phyloP scores from a whole-genome alignment of 2,329 filamentous ascomycete species.

The Pseudogymnoascus sp. region DNA sequence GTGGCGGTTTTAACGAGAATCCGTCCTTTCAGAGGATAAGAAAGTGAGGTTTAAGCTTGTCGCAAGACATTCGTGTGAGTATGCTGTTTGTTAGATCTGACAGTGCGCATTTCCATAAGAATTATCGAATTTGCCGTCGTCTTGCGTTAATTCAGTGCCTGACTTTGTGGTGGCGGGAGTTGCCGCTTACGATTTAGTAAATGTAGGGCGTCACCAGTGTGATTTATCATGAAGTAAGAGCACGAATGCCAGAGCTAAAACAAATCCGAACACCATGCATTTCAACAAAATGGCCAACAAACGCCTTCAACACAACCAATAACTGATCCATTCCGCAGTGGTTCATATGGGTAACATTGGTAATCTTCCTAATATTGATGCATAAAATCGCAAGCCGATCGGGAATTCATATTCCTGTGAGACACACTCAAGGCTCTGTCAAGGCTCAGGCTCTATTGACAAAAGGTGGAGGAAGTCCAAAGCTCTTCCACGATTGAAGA shows the following conservation, averaged over 20 bases:
- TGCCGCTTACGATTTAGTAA: constrained; percentile 9
- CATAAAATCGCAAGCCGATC: neutral
- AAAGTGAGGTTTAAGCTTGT: neutral
- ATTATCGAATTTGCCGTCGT: constrained; percentile 6
- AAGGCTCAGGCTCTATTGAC: neutral
- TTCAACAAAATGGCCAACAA: neutral
- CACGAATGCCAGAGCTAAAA: neutral
- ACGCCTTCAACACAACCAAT: neutral
- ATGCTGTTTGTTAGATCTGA: neutral
- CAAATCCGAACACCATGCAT: neutral
- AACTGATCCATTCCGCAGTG: neutral
- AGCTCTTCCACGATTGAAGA: neutral
- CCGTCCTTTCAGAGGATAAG: constrained; percentile 7
- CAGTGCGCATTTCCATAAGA: neutral
- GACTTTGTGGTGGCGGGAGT: constrained; percentile 7
- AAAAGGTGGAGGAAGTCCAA: neutral
- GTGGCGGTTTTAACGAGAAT: neutral
- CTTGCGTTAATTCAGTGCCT: constrained; percentile 7
- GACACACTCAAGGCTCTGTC: neutral
- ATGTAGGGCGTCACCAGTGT: constrained; percentile 6
- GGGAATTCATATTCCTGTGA: neutral
- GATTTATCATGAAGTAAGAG: constrained; percentile 7
- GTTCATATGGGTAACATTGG: neutral
- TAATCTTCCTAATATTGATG: neutral
- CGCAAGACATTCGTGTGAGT: constrained; percentile 1